These are phyloP conservation scores for Hemileccinum impolitum DNA, from an alignment of 768 basidiomycete genomes.

Conservation along the genomic window DNA sequence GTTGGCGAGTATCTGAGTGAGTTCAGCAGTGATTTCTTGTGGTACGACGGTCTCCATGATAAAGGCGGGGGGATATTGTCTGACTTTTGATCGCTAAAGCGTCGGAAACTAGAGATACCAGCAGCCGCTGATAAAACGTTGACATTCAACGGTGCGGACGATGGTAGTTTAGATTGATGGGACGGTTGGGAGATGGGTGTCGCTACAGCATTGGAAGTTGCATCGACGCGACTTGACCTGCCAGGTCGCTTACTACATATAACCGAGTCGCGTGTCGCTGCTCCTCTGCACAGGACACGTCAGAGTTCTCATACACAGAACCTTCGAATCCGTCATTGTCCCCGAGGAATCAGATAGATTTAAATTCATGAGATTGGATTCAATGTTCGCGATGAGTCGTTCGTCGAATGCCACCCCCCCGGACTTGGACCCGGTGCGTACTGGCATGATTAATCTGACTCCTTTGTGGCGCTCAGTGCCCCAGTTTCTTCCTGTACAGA, in stretches of 20 bases:
- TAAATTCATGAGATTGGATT: background rate
- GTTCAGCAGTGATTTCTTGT: constrained; percentile 68
- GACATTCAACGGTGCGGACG: background rate
- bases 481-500: no score
- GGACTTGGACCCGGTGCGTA: no score
- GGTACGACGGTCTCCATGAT: constrained; percentile 38
- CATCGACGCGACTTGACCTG: background rate
- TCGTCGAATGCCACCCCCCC: no score
- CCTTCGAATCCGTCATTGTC: background rate
- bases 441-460: no score
- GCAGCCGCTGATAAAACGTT: background rate
- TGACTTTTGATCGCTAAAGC: background rate
- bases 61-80: background rate
- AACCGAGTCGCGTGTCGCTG: background rate
- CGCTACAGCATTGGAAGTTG: background rate
- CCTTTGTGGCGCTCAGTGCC: background rate
- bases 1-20: constrained; percentile 83
- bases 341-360: background rate
- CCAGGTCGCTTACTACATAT: background rate
- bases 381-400: no score
- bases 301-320: background rate
- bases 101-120: background rate
- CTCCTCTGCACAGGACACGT: no score
- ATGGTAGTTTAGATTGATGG: background rate
- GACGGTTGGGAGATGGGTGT: background rate